Base-by-base conservation (phyloP, 2,329 filamentous ascomycete species). In the Sphaerostilbella broomeana region DNA sequence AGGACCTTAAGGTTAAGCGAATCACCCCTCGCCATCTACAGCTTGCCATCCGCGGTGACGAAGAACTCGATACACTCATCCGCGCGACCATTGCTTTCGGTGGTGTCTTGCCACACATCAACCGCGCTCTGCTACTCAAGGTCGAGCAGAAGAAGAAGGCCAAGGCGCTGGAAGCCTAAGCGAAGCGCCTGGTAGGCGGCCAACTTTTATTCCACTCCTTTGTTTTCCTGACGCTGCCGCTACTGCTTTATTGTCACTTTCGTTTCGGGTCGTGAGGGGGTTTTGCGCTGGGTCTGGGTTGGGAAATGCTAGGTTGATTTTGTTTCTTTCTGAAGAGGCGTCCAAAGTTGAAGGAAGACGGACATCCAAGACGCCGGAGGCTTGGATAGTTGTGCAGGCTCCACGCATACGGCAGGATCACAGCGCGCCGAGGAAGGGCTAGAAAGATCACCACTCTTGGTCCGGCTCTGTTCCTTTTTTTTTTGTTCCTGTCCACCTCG, bases 1-100 rank as follows among this genome's bases (percentile, higher is more conserved):
- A 97, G 77, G 92, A 98, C 67, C 84, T 97, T 61, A 98, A 97
- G 71, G 92, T 97, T 71, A 98, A 97, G 81, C 92, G 92, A 68
- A 98, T 98, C 68, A 97, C 90, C 10, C 92, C 92, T 41, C 89
- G 92, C 64, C 92, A 98, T 67, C 72, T 98, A 50, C 92, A 98
- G 68, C 85, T 98, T 48, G 92, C 92, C 56, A 98, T 98, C 61
- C 88, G 92, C 58, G 92, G 92, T 60, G 92, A 98, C 65, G 92
- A 98, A 70, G 92, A 98, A 68, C 76, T 98, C 54, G 92, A 98
- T 64, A 97, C 89, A 17, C 75, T 98, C 43, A 97, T 98, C 63
- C 86, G 89, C 56, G 92, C 92, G 42, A 98, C 92, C 47, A 98
- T 98, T 58, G 92, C 92, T 45, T 97, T 94, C 54, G 92, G 92